Base-by-base conservation (phyloP, 2,329 filamentous ascomycete species). In the Fusarium secorum region DNA sequence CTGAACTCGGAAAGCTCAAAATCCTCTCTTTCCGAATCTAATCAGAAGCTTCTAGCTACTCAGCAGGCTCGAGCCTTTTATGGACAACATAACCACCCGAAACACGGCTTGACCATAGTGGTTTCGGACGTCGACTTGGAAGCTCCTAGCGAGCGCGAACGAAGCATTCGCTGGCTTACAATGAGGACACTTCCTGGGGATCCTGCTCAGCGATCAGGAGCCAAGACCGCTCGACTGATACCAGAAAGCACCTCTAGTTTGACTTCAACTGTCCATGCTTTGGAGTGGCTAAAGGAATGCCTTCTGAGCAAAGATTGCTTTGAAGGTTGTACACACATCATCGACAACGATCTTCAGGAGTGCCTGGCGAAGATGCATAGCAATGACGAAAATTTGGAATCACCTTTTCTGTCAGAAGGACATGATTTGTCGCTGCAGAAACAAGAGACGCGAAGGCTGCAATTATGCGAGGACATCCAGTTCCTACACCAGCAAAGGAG, bases 231-330 rank as follows among this genome's bases (percentile, higher is more conserved):
- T 11, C 35, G 46, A 0, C 7, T 13, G 0, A 3, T 56, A 1
- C 24, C 41, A 7, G 22, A 36, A 9, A 56, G 5, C 11, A 63
- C 7, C 1, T 55, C 30, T 0, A 41, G 33, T 3, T 3, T 18
- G 0, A 36, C n/a, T 13, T 64, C 58, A 1, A 42, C 41, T 8
- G 1, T 32, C 2, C 58, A 55, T 35, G 30, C n/a, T 20, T 13
- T 63, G 4, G 24, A 36, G n/a, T 64, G 58, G 61, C 9, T 63
- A 4, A 55, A 55, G 10, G 28, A 42, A 17, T 64, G 58, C 18
- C 20, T 64, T 5, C 35, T 63, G 5, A 22, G 46, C 3, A 30
- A 36, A 11, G 48, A 48, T n/a, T 22, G 7, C 14, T 39, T 54
- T 3, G 35, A 48, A 13, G 7, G 1, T 1, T 55, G 57, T 17